Evolutionary conservation across 2,329 filamentous ascomycete genomes (phyloP).

Genomic region (Pseudocercospora fijiensis): DNA sequence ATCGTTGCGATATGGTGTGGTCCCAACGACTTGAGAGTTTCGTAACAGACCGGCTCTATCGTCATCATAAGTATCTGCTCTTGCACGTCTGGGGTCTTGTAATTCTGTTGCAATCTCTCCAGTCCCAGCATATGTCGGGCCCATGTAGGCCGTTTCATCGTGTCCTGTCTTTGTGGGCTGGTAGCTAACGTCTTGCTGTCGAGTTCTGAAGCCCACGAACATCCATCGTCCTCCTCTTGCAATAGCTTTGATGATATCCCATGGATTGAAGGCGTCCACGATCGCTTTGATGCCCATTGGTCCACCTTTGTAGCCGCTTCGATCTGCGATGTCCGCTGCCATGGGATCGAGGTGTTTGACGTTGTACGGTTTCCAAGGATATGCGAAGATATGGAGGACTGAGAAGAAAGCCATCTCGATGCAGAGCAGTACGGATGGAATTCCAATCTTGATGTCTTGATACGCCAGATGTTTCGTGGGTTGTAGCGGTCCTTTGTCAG

Average conservation of each 20-base stretch:
- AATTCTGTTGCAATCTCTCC: conserved; percentile 31
- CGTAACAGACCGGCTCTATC: conserved; percentile 32
- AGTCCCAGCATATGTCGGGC: conserved; percentile 25
- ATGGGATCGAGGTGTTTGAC: conserved; percentile 38
- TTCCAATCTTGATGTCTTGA: conserved; percentile 76
- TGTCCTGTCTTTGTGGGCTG: conserved; percentile 25
- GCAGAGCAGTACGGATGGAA: conserved; percentile 74
- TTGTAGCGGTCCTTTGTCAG: conserved; percentile 63
- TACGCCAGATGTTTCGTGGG: conserved; percentile 63
- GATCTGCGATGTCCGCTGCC: conserved; percentile 28
- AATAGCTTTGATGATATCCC: conserved; percentile 79
- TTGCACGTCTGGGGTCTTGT: conserved; percentile 14
- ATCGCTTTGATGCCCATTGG: conserved; percentile 65
- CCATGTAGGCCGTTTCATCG: conserved; percentile 24
- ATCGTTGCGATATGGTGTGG: conserved; percentile 21
- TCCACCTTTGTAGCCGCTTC: conserved; percentile 60
- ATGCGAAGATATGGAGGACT: conserved; percentile 77
- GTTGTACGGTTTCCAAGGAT: conserved; percentile 71
- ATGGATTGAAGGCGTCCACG: conserved; percentile 71
- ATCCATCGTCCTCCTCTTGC: conserved; percentile 78
- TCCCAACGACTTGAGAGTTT: conserved; percentile 20
- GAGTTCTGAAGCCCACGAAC: conserved; percentile 67
- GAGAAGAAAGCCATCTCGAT: conserved; percentile 83
- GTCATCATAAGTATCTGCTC: conserved; percentile 29
- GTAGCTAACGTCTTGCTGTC: conserved; percentile 49